Evolutionary conservation across 1,139 yeast species (phyloP).

Genomic region (Hansenula lynferdii): DNA sequence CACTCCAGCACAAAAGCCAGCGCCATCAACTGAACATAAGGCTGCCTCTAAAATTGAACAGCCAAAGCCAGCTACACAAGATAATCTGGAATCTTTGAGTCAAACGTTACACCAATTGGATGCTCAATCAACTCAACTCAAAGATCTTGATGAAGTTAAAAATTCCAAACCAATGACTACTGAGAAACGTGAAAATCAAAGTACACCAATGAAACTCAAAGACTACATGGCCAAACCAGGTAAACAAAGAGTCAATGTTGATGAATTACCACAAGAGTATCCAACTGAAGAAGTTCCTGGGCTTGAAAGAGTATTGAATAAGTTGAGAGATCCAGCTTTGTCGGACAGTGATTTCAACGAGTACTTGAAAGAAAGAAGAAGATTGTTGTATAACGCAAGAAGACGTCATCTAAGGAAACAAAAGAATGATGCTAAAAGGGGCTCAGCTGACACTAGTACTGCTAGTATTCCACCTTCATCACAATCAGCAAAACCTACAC

Average conservation of each 20-base stretch:
- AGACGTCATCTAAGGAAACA: slow-evolving; percentile 9
- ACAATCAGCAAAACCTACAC: no score
- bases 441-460: not conserved
- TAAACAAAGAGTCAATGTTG: not conserved
- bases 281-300: slow-evolving; percentile 1
- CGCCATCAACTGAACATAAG: no score
- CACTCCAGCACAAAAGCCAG: no score
- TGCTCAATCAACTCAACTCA: not conserved
- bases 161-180: not conserved
- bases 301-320: not conserved
- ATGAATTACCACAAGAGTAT: not conserved
- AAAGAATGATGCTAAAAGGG: not conserved
- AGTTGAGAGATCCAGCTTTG: slow-evolving; percentile 5
- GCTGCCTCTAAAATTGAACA: no score
- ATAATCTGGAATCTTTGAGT: not conserved
- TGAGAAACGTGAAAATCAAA: not conserved
- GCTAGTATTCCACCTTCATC: no score
- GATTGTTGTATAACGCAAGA: slow-evolving; percentile 11
- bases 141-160: not conserved
- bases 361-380: slow-evolving; percentile 7
- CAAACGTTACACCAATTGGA: not conserved
- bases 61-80: not conserved
- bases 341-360: not conserved
- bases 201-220: not conserved
- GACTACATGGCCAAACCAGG: not conserved